phyloP scores from a whole-genome alignment of 108 stramenopile species.

The Skeletonema grethae region DNA sequence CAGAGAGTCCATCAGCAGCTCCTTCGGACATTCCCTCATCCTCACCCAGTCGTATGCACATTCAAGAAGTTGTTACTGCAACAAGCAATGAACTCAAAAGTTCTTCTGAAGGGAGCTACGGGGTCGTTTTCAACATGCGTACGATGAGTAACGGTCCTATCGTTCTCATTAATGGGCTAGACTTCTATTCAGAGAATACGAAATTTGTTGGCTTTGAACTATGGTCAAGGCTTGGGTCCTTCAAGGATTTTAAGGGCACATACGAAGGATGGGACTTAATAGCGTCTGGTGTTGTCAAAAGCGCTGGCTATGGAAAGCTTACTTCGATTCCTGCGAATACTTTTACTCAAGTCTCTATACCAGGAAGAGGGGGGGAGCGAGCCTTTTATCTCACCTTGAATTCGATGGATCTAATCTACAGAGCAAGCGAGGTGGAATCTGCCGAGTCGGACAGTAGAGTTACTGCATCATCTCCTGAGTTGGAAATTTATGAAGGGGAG shows the following conservation, averaged over 20 bases:
- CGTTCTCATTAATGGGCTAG: not conserved
- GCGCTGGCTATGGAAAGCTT: conserved; percentile 4
- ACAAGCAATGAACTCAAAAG: conserved; percentile 4
- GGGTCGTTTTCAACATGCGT: conserved; percentile 1
- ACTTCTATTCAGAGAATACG: conserved; percentile 1
- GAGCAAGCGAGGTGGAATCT: not conserved
- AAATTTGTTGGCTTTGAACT: conserved; percentile 2
- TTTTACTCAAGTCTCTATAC: conserved; percentile 2
- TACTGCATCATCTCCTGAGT: not conserved
- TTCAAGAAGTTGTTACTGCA: conserved; percentile 3
- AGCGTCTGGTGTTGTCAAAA: not conserved
- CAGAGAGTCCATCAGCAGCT: not conserved
- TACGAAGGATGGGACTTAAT: conserved; percentile 5
- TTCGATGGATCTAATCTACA: conserved; percentile 2
- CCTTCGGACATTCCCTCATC: not conserved
- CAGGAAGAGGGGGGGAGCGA: conserved; percentile 1
- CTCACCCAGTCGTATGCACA: not conserved
- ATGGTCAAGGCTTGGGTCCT: conserved; percentile 13
- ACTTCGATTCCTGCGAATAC: not conserved
- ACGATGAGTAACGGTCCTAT: not conserved
- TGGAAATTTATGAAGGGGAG: conserved; percentile 19
- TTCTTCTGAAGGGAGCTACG: not conserved
- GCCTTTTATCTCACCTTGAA: conserved; percentile 11
- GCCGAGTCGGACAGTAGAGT: not conserved
- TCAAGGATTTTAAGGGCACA: not conserved